Base-by-base conservation (phyloP, 345 rosid genomes). In the Cardamine occulta region DNA sequence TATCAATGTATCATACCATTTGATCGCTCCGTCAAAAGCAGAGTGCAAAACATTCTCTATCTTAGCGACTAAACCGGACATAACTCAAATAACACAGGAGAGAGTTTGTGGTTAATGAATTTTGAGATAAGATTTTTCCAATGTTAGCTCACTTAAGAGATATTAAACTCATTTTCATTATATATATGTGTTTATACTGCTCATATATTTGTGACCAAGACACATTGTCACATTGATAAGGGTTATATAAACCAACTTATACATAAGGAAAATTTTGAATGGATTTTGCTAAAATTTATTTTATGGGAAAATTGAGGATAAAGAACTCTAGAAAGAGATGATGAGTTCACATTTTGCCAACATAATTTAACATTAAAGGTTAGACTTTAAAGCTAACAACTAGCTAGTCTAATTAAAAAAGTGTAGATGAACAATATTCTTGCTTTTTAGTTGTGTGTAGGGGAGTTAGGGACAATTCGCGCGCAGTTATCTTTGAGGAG, bases 401-500 rank as follows among this genome's bases (percentile, higher is more conserved):
- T 67, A 37, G 48, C 32, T 67, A 37, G 48, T 61, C 31, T 37
- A 52, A 19, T 3, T 19, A 17, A 23, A 18, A 51, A 23, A 51
- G 47, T 51, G 35, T 34, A 18, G 48, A 31, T 23, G 15, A 52
- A 8, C 31, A 5, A 37, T 6, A 68, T 68, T 53, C 52, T 54
- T 68, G 13, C 19, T 49, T 19, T 31, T 5, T 35, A 66, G 6
- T 32, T 32, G 13, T 31, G 13, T 26, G 68, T 0, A 11, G 14
- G 19, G 24, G 57, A 47, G 24, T 34, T 58, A 2, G 42, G 26
- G 12, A 48, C 59, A 26, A 60, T 45, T 28, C 29, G 60, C 0
- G 52, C 55, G 11, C 77, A 73, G 1, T 32, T 53, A 8, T 74
- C 54, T 19, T 64, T 64, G 15, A 64, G 71, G 6, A 73, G 63